phyloP scores from a whole-genome alignment of 208 protist species.

The Phytomonas sp. region DNA sequence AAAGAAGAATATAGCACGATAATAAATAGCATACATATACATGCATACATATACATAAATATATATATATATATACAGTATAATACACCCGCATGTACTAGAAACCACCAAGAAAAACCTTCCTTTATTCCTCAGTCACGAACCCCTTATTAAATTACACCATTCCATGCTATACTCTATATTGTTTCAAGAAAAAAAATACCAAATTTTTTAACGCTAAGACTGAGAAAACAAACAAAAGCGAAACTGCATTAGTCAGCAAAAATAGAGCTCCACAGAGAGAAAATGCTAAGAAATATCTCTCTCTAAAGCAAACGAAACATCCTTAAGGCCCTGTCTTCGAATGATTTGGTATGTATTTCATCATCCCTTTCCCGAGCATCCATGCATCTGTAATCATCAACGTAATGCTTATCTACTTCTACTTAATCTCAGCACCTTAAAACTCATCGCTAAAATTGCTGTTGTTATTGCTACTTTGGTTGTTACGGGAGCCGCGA shows the following conservation, averaged over 20 bases:
- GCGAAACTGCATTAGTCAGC: not conserved
- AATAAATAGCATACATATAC: slow-evolving; percentile 3
- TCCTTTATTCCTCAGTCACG: slow-evolving; percentile 1
- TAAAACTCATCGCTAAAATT: slow-evolving; percentile 85
- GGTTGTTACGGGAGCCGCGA: slow-evolving; percentile 31
- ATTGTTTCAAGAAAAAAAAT: slow-evolving; percentile 4
- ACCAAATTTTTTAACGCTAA: not conserved
- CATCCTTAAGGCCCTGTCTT: not conserved
- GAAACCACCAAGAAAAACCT: not conserved
- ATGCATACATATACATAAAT: slow-evolving; percentile 7
- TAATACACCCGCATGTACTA: not conserved
- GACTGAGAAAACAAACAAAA: not conserved
- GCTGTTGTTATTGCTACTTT: slow-evolving; percentile 27
- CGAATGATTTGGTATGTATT: not conserved
- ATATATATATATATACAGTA: slow-evolving; percentile 9
- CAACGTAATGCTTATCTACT: not conserved
- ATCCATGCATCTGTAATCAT: not conserved
- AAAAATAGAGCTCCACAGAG: not conserved
- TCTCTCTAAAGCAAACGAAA: not conserved
- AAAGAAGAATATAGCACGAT: slow-evolving; percentile 12
- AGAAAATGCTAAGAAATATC: not conserved
- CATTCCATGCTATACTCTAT: slow-evolving; percentile 7
- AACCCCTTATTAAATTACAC: not conserved
- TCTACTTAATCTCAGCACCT: slow-evolving; percentile 18
- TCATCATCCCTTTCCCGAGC: not conserved